A percentile compares a stretch with the other conserved stretches of the same genome.
Conservation (phyloP, 1,139 yeast species). For the Eremothecium sinecaudum region DNA sequence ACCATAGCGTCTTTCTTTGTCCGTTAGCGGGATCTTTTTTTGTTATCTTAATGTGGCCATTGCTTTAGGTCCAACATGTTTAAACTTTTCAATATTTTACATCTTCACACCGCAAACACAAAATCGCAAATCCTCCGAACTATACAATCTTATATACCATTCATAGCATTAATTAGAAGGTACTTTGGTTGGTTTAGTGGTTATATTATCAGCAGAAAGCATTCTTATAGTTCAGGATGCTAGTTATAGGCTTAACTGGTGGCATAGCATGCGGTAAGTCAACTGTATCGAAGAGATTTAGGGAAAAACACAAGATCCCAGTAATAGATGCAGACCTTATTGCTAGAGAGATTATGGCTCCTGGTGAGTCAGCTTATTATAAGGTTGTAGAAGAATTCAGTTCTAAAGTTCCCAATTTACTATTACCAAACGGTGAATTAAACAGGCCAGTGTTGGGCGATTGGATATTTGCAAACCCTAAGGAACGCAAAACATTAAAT, state of each 20-base stretch:
- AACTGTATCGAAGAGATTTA: conserved; percentile 62
- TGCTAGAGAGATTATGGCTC: conserved; percentile 77
- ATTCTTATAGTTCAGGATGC: too few relatives aligned
- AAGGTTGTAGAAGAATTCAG: conserved; percentile 54
- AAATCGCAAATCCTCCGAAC: too few relatives aligned
- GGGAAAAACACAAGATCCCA: conserved; percentile 43
- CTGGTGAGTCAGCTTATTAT: conserved; percentile 63
- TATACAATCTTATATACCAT: too few relatives aligned
- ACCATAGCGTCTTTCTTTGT: too few relatives aligned
- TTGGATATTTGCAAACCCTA: conserved; percentile 62
- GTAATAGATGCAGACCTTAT: conserved; percentile 85
- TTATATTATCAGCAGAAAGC: too few relatives aligned
- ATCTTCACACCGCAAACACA: conserved; percentile 1
- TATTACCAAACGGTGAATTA: conserved; percentile 43
- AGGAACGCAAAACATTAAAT: conserved; percentile 51
- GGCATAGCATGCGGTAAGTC: conserved; percentile 95
- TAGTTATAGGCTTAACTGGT: conserved; percentile 88
- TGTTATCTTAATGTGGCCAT: too few relatives aligned
- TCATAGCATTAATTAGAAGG: too few relatives aligned
- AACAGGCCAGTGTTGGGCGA: conserved; percentile 70
- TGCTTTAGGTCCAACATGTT: too few relatives aligned
- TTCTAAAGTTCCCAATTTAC: conserved; percentile 45
- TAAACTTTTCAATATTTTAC: too few relatives aligned
- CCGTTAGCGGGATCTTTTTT: too few relatives aligned
- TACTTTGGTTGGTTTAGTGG: too few relatives aligned